phyloP scores from a whole-genome alignment of 208 protist genomes.

The Trypanosoma vivax region DNA sequence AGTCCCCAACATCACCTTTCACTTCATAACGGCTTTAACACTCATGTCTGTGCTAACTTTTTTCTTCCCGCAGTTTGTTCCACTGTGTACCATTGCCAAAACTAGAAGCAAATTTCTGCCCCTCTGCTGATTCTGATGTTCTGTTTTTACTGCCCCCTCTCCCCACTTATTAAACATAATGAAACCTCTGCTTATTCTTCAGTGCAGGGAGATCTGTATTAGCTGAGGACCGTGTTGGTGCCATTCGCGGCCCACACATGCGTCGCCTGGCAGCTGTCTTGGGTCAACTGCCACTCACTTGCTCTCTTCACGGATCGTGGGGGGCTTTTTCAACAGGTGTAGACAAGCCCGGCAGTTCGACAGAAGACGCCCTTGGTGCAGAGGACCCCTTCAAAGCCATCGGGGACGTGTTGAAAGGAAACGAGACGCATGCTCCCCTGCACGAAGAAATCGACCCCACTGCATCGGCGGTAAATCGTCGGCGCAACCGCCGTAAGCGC shows the following conservation, averaged over 20 bases:
- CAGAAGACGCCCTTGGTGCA: constrained; percentile 49
- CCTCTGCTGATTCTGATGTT: too few species aligned
- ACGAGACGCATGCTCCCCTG: constrained; percentile 1
- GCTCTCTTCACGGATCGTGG: neutral
- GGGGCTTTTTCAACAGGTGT: neutral
- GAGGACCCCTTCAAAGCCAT: constrained; percentile 42
- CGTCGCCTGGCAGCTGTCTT: constrained; percentile 7
- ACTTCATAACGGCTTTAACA: too few species aligned
- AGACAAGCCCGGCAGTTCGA: constrained; percentile 26
- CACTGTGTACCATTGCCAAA: too few species aligned
- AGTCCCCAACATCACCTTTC: too few species aligned
- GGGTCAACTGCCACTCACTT: neutral
- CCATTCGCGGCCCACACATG: neutral
- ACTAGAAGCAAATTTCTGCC: too few species aligned
- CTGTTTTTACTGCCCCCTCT: too few species aligned
- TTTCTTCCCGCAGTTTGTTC: too few species aligned
- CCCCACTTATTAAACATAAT: too few species aligned
- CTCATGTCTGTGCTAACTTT: too few species aligned
- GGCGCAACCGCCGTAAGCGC: constrained; percentile 47
- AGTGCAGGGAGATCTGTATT: too few species aligned
- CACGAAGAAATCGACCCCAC: constrained; percentile 23
- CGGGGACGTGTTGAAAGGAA: constrained; percentile 14
- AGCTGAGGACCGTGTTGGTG: too few species aligned
- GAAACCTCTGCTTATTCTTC: too few species aligned
- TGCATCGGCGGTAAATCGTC: constrained; percentile 23